Evolutionary conservation across 257 asterid genomes (phyloP).

Genomic region (Pogostemon cablin): DNA sequence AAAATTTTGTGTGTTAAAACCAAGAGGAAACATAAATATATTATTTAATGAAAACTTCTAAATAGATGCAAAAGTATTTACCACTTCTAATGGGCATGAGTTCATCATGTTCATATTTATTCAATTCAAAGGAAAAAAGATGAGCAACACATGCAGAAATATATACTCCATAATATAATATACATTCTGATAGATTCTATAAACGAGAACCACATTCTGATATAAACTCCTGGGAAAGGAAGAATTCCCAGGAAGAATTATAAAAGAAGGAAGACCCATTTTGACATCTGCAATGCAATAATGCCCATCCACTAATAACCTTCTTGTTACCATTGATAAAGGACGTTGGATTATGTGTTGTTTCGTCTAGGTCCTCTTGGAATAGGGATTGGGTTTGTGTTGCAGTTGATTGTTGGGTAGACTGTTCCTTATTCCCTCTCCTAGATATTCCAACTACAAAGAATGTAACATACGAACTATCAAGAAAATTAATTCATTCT

Average conservation of each 20-base stretch:
- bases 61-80: background rate
- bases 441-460: background rate
- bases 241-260: background rate
- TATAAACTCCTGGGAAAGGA: background rate
- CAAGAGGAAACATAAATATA: background rate
- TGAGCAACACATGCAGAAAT: background rate
- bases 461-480: too few relatives aligned
- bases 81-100: background rate
- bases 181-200: background rate
- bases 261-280: background rate
- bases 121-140: background rate
- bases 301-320: background rate
- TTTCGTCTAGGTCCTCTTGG: background rate
- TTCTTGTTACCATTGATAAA: background rate
- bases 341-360: background rate
- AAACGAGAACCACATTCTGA: background rate
- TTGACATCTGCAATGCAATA: background rate
- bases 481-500: background rate
- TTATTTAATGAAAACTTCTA: background rate
- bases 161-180: too few relatives aligned
- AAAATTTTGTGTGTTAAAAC: background rate
- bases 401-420: background rate
- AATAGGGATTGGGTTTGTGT: background rate
- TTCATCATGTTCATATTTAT: background rate
- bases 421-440: background rate